Evolutionary conservation across 176 grass and related monocot genomes (phyloP).

Genomic region (Musa acuminata): DNA sequence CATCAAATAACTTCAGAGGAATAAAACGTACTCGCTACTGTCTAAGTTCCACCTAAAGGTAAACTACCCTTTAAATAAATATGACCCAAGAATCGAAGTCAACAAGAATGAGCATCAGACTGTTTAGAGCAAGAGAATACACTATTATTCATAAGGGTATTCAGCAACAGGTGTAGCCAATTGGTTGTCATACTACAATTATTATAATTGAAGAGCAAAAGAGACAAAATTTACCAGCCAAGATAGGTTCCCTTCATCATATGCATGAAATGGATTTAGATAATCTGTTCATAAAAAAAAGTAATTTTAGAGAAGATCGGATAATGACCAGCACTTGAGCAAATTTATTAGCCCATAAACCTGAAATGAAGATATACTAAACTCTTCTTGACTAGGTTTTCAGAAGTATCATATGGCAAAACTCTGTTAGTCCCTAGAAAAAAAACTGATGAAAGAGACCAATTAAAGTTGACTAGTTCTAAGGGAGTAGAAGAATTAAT

Average conservation of each 20-base stretch:
- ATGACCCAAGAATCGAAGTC: not conserved
- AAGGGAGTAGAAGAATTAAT: too few species aligned
- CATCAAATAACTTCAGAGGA: too few species aligned
- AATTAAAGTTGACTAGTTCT: too few species aligned
- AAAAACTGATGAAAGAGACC: too few species aligned
- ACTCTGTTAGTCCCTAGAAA: not conserved
- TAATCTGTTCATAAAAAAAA: constrained; percentile 45
- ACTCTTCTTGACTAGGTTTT: not conserved
- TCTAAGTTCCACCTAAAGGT: too few species aligned
- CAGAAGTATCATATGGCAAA: not conserved
- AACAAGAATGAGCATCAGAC: not conserved
- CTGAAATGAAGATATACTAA: not conserved
- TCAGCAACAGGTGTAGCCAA: not conserved
- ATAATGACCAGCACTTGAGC: not conserved
- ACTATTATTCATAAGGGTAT: not conserved
- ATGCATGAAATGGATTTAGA: constrained; percentile 70
- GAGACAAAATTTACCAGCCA: constrained; percentile 66
- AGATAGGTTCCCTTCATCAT: constrained; percentile 89
- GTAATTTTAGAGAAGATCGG: not conserved
- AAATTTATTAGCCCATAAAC: not conserved
- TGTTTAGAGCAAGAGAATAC: not conserved
- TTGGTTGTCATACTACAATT: not conserved
- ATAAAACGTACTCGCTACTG: too few species aligned
- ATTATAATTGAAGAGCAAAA: not conserved
- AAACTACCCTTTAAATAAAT: not conserved